Evolutionary conservation across 257 asterid genomes (phyloP).

Genomic region (Przewalskia tangutica): DNA sequence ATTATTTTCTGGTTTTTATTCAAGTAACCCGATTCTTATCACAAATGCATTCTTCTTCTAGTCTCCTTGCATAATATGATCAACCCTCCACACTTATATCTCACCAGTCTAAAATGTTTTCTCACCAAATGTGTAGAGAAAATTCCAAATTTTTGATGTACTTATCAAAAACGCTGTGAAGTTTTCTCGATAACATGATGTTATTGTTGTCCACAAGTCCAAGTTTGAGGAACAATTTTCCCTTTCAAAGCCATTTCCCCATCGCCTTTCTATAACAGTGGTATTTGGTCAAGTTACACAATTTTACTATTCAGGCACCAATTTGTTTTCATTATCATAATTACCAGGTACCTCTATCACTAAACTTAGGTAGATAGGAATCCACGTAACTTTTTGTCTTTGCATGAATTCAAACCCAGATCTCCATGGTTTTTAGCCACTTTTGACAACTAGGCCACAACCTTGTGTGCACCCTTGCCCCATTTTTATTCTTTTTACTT

Average conservation of each 20-base stretch:
- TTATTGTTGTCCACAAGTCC: not conserved
- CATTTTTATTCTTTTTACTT: not conserved
- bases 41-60: not conserved
- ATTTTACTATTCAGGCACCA: not conserved
- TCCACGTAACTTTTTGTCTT: not conserved
- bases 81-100: not conserved
- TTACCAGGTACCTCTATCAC: not conserved
- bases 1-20: too few relatives aligned
- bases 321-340: not conserved
- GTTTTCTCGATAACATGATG: not conserved
- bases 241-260: not conserved
- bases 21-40: not conserved
- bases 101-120: not conserved
- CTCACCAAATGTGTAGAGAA: not conserved
- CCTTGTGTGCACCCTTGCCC: not conserved
- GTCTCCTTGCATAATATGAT: not conserved
- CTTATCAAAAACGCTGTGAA: not conserved
- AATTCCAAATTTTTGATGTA: not conserved
- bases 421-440: not conserved
- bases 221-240: not conserved
- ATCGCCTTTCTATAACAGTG: not conserved
- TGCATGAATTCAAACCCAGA: not conserved
- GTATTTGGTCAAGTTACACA: not conserved
- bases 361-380: not conserved
- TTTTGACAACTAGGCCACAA: not conserved